Percentiles rank a stretch among this genome's conserved stretches.
These are phyloP conservation scores for Aspergillus homomorphus DNA, from an alignment of 495 filamentous ascomycete genomes.

Conservation along the genomic window DNA sequence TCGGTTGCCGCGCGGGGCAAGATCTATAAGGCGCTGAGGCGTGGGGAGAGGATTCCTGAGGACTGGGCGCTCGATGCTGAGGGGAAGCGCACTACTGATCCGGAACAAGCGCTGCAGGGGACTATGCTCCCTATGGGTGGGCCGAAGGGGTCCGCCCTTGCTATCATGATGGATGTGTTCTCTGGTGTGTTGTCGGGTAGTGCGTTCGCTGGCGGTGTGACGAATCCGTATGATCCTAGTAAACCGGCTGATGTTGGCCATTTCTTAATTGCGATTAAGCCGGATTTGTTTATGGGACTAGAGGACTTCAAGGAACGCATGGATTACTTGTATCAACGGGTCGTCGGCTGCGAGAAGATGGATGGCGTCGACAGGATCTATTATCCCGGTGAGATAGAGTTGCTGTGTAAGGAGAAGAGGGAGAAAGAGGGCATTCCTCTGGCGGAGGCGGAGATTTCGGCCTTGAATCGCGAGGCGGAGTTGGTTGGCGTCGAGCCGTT, in stretches of 20 bases:
- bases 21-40: slow-evolving; percentile 67
- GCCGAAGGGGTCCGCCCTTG: slow-evolving; percentile 67
- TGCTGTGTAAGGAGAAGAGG: slow-evolving; percentile 55
- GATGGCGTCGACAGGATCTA: slow-evolving; percentile 71
- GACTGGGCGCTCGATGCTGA: slow-evolving; percentile 73
- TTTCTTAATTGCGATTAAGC: slow-evolving; percentile 71
- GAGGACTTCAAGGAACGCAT: slow-evolving; percentile 68
- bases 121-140: slow-evolving; percentile 81
- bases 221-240: slow-evolving; percentile 66
- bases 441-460: slow-evolving; percentile 60
- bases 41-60: slow-evolving; percentile 69
- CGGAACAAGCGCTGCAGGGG: slow-evolving; percentile 60
- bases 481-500: slow-evolving; percentile 43
- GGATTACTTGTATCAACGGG: slow-evolving; percentile 64
- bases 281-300: slow-evolving; percentile 69
- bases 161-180: slow-evolving; percentile 85
- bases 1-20: slow-evolving; percentile 70
- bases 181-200: slow-evolving; percentile 69
- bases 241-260: slow-evolving; percentile 70
- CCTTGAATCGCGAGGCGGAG: slow-evolving; percentile 65
- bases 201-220: slow-evolving; percentile 70
- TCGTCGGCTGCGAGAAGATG: slow-evolving; percentile 62
- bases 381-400: slow-evolving; percentile 77
- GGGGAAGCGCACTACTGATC: slow-evolving; percentile 67
- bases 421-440: slow-evolving; percentile 61